These are phyloP conservation scores for Cryphonectria radicalis DNA, from an alignment of 2,329 filamentous ascomycete genomes.

Conservation along the genomic window DNA sequence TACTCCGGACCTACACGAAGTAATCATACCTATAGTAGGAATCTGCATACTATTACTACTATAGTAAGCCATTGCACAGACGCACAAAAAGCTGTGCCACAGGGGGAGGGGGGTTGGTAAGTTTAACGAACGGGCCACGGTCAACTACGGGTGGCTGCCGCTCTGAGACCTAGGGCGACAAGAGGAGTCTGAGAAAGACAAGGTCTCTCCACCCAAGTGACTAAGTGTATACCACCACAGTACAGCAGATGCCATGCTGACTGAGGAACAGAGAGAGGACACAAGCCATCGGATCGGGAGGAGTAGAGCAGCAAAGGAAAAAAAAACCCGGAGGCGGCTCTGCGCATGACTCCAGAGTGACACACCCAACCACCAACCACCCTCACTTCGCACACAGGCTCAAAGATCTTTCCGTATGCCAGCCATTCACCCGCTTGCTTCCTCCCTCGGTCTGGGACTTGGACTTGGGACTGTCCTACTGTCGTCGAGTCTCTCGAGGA, in stretches of 20 bases:
- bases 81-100: slow-evolving; percentile 14
- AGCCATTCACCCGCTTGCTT: no score
- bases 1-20: slow-evolving; percentile 1
- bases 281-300: no score
- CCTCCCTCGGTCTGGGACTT: background rate
- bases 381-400: background rate
- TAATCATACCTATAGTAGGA: background rate
- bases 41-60: background rate
- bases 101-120: background rate
- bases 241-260: no score
- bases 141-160: slow-evolving; percentile 18
- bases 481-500: background rate
- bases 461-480: background rate
- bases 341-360: background rate
- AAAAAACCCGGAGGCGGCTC: no score
- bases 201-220: background rate
- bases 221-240: background rate
- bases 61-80: slow-evolving; percentile 9
- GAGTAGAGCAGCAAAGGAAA: no score
- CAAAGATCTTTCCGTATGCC: background rate
- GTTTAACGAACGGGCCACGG: slow-evolving; percentile 3
- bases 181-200: slow-evolving; percentile 10
- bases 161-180: slow-evolving; percentile 16
- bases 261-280: no score
- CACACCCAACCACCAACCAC: background rate